Base-by-base conservation (phyloP, 108 stramenopile species). In the Skeletonema marinoi region DNA sequence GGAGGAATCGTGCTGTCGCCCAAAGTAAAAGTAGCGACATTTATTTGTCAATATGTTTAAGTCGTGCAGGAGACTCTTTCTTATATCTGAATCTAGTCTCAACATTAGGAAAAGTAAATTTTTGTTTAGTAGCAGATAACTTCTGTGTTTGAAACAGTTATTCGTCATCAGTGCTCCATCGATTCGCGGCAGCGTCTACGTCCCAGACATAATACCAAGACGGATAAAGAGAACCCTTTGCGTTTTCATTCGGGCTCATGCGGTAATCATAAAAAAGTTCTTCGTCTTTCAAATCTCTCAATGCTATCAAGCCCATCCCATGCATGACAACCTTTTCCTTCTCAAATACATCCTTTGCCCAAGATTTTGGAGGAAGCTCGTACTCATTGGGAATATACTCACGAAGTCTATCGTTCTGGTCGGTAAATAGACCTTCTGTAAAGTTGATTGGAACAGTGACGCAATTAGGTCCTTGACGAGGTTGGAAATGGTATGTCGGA, bases 181-280 rank as follows among this genome's bases (percentile, higher is more conserved):
- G 68, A 71, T 81, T 86, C 9, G 44, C 70, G 4, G 61, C 16
- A 9, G 75, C 74, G 10, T 75, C 78, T 32, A 70, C 63, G 59
- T 83, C 75, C 69, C 81, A 82, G 48, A 81, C 65, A 69, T 90
- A 69, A 73, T 93, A 93, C 92, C 92, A 93, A 14, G 65, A 50
- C 38, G 92, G 92, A 61, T 85, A 73, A 21, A 19, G 21, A 25
- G 56, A 42, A 19, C 74, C 78, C 32, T 33, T 60, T n/a, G 42
- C 46, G 13, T 62, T 68, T 36, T 71, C 17, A 25, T 65, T 63
- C 32, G 77, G 82, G 71, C 79, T 72, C 38, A 93, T 66, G 10
- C 92, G 74, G 71, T 96, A 96, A 66, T 96, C 92, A 74, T 92
- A 93, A 69, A 93, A 91, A 12, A 96, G 16, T 83, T 96, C 94